A percentile compares a stretch with the other conserved stretches of the same genome.
Evolutionary conservation across 1,139 yeast genomes (phyloP).

Genomic region (Candida pseudocylindracea): DNA sequence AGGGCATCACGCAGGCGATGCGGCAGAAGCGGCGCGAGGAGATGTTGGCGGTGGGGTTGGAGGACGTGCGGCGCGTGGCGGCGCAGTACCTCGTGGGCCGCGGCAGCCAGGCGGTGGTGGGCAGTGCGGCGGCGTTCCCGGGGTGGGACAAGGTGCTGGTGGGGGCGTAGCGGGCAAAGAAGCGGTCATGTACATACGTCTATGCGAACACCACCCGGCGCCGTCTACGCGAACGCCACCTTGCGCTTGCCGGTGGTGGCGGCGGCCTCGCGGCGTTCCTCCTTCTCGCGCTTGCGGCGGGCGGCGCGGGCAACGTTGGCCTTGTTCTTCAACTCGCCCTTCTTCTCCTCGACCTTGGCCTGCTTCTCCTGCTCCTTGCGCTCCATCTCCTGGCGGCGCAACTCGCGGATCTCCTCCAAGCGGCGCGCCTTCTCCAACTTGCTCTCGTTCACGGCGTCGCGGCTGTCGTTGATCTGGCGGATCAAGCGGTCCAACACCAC

Average conservation of each 20-base stretch:
- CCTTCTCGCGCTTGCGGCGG: conserved; percentile 51
- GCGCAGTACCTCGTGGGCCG: conserved; percentile 26
- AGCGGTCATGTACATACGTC: too few relatives aligned
- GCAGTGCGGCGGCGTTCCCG: too few relatives aligned
- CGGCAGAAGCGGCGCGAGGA: conserved; percentile 60
- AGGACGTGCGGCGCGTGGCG: conserved; percentile 42
- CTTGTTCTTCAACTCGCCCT: conserved; percentile 50
- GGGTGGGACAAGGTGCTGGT: too few relatives aligned
- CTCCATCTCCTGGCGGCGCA: conserved; percentile 73
- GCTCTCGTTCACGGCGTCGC: conserved; percentile 69
- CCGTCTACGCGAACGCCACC: too few relatives aligned
- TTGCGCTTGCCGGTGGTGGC: background rate
- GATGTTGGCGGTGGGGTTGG: conserved; percentile 38
- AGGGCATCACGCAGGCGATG: conserved; percentile 60
- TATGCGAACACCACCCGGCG: too few relatives aligned
- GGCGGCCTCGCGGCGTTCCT: conserved; percentile 11
- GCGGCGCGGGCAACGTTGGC: conserved; percentile 44
- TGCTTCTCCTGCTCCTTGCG: conserved; percentile 53
- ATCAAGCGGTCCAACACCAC: conserved; percentile 45
- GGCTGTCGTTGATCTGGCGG: conserved; percentile 59
- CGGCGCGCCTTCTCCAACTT: conserved; percentile 78
- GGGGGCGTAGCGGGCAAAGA: too few relatives aligned
- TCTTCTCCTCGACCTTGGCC: conserved; percentile 53
- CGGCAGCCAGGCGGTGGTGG: background rate
- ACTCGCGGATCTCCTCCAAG: conserved; percentile 73